Evolutionary conservation across 176 grass and related monocot species (phyloP).

Genomic region (Triticum urartu): DNA sequence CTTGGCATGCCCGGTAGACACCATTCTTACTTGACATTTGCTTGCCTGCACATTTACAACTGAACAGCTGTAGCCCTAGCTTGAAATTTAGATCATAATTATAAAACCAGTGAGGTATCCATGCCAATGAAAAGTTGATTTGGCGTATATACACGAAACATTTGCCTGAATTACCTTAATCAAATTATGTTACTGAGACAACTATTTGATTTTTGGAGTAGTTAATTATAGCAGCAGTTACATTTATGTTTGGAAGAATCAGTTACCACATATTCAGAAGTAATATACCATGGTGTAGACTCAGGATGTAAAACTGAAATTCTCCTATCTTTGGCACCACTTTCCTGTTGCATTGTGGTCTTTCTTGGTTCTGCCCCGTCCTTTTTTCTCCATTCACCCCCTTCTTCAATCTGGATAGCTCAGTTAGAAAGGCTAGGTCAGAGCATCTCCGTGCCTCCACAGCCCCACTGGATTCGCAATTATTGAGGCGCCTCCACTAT

Average conservation of each 20-base stretch:
- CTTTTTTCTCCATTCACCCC: conserved; percentile 28
- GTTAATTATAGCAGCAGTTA: conserved; percentile 13
- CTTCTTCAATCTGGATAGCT: conserved; percentile 52
- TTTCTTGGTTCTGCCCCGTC: background rate
- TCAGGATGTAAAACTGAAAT: conserved; percentile 38
- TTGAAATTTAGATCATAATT: background rate
- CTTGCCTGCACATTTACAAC: conserved; percentile 7
- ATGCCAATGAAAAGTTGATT: conserved; percentile 14
- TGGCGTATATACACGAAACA: background rate
- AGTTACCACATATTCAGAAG: conserved; percentile 17
- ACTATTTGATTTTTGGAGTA: conserved; percentile 19
- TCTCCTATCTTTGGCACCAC: conserved; percentile 37
- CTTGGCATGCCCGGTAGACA: background rate
- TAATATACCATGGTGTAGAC: conserved; percentile 31
- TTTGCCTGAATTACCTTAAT: conserved; percentile 5
- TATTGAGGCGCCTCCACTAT: conserved; percentile 67
- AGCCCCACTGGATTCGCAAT: conserved; percentile 49
- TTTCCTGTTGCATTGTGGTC: conserved; percentile 21
- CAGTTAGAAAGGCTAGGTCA: conserved; percentile 49
- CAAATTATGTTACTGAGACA: conserved; percentile 10
- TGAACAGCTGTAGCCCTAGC: background rate
- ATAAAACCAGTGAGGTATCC: background rate
- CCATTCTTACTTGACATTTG: background rate
- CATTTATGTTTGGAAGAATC: background rate
- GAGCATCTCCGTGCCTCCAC: conserved; percentile 52